Evolutionary conservation across 2,329 filamentous ascomycete species (phyloP), one percentile per base, ranked within the genome.

Genomic region (Pseudogymnoascus sp.): DNA sequence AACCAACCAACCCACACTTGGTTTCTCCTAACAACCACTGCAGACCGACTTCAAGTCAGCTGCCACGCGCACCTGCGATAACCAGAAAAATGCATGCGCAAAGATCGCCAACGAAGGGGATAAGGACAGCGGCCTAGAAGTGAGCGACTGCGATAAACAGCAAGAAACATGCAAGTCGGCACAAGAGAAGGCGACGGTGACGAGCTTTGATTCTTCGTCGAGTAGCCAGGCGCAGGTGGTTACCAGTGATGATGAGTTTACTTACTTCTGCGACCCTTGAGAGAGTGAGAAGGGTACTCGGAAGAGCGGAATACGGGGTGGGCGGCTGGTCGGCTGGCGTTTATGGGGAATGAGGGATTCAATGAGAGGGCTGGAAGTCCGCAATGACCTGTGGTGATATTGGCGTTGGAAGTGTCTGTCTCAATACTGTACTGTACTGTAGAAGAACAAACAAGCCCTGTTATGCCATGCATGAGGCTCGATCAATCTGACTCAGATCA

Each of bases 41-140:
- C 53, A 79, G 77, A 67, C 70, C 61, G 74, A 78, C 67, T 81
- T 76, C 66, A 33, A 66, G 22, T 71, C 72, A 8, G 79, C 79
- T 0, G 72, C 74, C 5, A 71, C 74, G 60, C 71, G 77, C 20
- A 73, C 76, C 1, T 81, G 79, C 69, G 77, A 79, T 65, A 76
- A 77, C 65, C 79, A 81, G 68, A 75, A 78, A 68, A 80, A 81
- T 64, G 68, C 67, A 15, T 81, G 79, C 62, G 74, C 75, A n/a
- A 63, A 75, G 22, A 58, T 70, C 18, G 76, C 76, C 35, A 80
- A 80, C 68, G 38, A 80, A 68, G 41, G 66, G 68, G 64, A 67
- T 12, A 15, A 58, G 60, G 69, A 57, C 28, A 68, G 5, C 47
- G 47, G 47, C 9, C 28, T 53, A 6, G 3, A 33, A 33, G 47